phyloP scores from a whole-genome alignment of 345 rosid species.

The Bruguiera sexangula region DNA sequence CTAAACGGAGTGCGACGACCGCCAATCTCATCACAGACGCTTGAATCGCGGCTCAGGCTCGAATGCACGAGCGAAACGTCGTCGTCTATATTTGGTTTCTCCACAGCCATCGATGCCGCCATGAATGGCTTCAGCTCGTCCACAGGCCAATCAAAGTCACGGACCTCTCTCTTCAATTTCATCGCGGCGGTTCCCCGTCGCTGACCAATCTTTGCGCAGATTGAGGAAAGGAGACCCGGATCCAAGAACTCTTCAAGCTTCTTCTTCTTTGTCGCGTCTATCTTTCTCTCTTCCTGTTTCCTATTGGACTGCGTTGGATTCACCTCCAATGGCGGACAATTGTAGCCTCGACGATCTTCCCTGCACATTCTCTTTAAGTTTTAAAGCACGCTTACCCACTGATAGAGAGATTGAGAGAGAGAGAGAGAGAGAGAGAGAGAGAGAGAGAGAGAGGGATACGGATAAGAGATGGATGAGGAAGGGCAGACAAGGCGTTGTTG shows the following conservation, averaged over 20 bases:
- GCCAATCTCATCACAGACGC: background rate
- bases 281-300: background rate
- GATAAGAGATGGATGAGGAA: constrained; percentile 13
- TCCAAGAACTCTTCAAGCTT: constrained; percentile 35
- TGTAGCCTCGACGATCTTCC: too few species aligned
- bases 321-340: background rate
- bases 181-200: background rate
- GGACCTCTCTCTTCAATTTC: constrained; percentile 15
- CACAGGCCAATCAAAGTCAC: constrained; percentile 25
- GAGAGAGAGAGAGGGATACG: background rate
- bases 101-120: constrained; percentile 1
- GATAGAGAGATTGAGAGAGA: background rate
- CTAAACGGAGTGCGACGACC: constrained; percentile 15
- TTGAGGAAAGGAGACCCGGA: constrained; percentile 22
- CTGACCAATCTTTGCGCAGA: constrained; percentile 7
- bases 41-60: background rate
- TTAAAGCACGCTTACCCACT: background rate
- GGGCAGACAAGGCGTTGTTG: constrained; percentile 24
- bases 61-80: too few species aligned
- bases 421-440: background rate
- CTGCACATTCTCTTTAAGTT: background rate
- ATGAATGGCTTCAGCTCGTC: constrained; percentile 22
- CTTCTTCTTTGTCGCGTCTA: constrained; percentile 13
- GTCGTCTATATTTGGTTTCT: background rate
- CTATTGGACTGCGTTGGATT: background rate